Evolutionary conservation across 2,329 filamentous ascomycete genomes (phyloP).

Genomic region (Ophiostoma angusticollis): DNA sequence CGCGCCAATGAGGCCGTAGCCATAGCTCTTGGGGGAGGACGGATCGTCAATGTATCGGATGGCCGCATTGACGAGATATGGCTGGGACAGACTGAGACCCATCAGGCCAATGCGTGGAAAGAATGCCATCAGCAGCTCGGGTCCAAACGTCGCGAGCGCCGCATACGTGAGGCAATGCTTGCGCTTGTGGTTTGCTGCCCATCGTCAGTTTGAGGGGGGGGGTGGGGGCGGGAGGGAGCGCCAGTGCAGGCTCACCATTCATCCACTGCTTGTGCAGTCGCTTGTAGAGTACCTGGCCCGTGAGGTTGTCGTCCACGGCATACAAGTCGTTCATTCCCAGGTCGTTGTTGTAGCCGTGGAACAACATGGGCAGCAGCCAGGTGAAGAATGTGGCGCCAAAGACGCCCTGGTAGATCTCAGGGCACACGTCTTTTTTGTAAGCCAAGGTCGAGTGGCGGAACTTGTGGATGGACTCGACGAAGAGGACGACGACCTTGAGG

Average conservation of each 20-base stretch:
- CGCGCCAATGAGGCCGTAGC: conserved; percentile 13
- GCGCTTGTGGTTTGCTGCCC: conserved; percentile 3
- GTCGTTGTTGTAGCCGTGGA: conserved; percentile 32
- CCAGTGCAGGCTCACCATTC: not conserved
- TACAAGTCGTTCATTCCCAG: conserved; percentile 22
- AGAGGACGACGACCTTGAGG: conserved; percentile 28
- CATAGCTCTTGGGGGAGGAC: conserved; percentile 2
- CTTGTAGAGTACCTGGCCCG: conserved; percentile 3
- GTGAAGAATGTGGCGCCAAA: conserved; percentile 36
- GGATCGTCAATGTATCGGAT: conserved; percentile 5
- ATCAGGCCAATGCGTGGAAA: conserved; percentile 8
- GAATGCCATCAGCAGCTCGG: conserved; percentile 6
- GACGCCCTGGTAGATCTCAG: conserved; percentile 25
- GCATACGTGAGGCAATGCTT: conserved; percentile 10
- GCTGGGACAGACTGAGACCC: conserved; percentile 10
- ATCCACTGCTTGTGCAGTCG: conserved; percentile 8
- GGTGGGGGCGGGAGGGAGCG: not conserved
- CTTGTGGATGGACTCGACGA: conserved; percentile 34
- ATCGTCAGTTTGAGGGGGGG: not conserved
- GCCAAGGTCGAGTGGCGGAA: conserved; percentile 22
- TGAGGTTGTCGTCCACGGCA: conserved; percentile 4
- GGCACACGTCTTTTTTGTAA: conserved; percentile 34
- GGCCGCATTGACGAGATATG: conserved; percentile 9
- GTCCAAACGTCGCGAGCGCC: conserved; percentile 3
- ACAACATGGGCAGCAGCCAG: conserved; percentile 41